Conservation (phyloP, 768 basidiomycete species). For the Solioccasus polychromus region DNA sequence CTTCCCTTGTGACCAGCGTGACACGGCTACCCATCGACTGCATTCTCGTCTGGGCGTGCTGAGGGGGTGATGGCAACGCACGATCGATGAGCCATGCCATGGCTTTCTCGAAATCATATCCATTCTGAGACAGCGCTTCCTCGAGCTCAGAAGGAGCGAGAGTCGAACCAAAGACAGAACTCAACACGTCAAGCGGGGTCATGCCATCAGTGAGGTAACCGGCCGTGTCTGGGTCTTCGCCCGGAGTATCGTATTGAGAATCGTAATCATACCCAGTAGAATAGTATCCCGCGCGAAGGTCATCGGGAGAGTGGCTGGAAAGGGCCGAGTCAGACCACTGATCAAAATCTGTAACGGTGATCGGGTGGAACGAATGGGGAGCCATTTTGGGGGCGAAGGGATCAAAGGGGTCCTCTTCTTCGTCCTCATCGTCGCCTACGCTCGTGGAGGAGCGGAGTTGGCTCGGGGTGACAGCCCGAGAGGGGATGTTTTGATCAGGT, state of each 20-base stretch:
- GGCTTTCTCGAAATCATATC: conserved; percentile 92
- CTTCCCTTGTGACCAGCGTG: conserved; percentile 61
- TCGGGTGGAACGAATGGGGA: conserved; percentile 60
- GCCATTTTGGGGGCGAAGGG: conserved; percentile 52
- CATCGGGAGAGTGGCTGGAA: conserved; percentile 53
- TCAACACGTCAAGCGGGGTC: conserved; percentile 96
- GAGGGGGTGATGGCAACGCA: conserved; percentile 46
- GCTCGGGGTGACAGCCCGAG: conserved; percentile 65
- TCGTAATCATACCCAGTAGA: conserved; percentile 31
- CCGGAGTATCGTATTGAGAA: conserved; percentile 28
- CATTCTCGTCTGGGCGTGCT: conserved; percentile 40
- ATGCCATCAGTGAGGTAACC: conserved; percentile 83
- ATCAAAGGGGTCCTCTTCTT: conserved; percentile 86
- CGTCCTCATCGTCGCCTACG: conserved; percentile 55
- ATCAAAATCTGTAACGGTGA: conserved; percentile 63
- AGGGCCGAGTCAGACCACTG: conserved; percentile 53
- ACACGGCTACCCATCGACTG: conserved; percentile 68
- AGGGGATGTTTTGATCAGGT: conserved; percentile 54
- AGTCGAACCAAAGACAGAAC: conserved; percentile 89
- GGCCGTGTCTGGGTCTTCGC: conserved; percentile 48
- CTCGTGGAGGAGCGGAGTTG: conserved; percentile 65
- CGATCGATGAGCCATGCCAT: conserved; percentile 94
- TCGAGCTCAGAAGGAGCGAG: conserved; percentile 90
- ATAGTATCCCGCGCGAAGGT: conserved; percentile 36
- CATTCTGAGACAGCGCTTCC: conserved; percentile 83